phyloP scores from a whole-genome alignment of 805 yeast species.

The Kodamaea laetipori region DNA sequence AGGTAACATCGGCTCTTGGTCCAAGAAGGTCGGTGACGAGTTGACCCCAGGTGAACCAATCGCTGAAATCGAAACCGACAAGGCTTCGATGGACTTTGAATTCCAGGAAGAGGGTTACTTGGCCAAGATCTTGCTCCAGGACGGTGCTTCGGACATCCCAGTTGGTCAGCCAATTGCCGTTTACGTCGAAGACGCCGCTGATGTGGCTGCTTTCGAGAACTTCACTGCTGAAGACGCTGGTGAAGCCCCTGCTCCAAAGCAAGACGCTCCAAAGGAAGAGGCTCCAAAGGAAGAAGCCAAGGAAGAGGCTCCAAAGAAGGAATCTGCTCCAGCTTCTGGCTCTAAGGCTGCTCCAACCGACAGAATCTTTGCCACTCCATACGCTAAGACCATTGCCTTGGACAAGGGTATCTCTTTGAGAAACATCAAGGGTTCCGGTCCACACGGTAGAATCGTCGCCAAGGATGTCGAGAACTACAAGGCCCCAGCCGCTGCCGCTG shows the following conservation, averaged over 20 bases:
- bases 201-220: slow-evolving; percentile 84
- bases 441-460: slow-evolving; percentile 90
- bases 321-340: slow-evolving; percentile 12
- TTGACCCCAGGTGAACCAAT: slow-evolving; percentile 90
- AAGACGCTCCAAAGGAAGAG: slow-evolving; percentile 34
- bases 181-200: slow-evolving; percentile 82
- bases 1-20: slow-evolving; percentile 90
- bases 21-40: slow-evolving; percentile 84
- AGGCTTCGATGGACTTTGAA: slow-evolving; percentile 97
- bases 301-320: slow-evolving; percentile 24
- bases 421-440: slow-evolving; percentile 89
- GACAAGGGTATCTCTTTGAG: slow-evolving; percentile 89
- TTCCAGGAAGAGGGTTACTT: slow-evolving; percentile 95
- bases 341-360: slow-evolving; percentile 42
- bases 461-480: slow-evolving; percentile 80
- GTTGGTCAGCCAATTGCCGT: slow-evolving; percentile 97
- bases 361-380: slow-evolving; percentile 91
- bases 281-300: slow-evolving; percentile 27
- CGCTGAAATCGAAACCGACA: slow-evolving; percentile 97
- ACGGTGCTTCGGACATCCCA: slow-evolving; percentile 86
- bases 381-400: slow-evolving; percentile 89
- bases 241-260: slow-evolving; percentile 45
- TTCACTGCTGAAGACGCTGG: slow-evolving; percentile 85
- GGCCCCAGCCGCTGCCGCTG: slow-evolving; percentile 45
- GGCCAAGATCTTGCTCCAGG: slow-evolving; percentile 82